Evolutionary conservation across 331 rosid genomes (phyloP), one percentile per base, ranked within the genome.

Genomic region (Cydonia oblonga): DNA sequence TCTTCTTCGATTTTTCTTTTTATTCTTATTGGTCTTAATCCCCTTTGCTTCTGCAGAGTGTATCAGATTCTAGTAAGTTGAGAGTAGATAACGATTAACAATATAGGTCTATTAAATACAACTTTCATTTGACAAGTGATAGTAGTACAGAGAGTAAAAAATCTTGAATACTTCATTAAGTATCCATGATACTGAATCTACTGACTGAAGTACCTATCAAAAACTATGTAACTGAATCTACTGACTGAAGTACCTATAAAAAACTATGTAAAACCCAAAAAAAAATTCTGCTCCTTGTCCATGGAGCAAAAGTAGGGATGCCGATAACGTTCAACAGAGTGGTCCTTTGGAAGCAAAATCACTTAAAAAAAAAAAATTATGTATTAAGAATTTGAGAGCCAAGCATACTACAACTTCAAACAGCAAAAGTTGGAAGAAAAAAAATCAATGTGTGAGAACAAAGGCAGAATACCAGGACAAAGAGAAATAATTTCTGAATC

Each of bases 1-100:
- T 82, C 86, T 81, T 74, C 91, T 85, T 57, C 96, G 88, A 69
- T 88, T 88, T 84, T 92, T 90, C 87, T 90, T 92, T 82, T 88
- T 92, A 77, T 77, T 88, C 79, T 88, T 92, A 76, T 87, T 80
- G 66, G 85, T 59, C 79, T 85, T 82, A 40, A 76, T 72, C 30
- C 83, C 95, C 75, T 86, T 92, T 63, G 88, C 70, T 71, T 88
- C 97, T 92, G 92, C 62, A 79, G 58, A 80, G 71, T 67, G 71
- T 54, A 84, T 61, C 77, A 74, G 33, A 24, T 64, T 64, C 6
- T 33, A 70, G 35, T 30, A 57, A 79, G 70, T 40, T 29, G 59
- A 23, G 68, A 70, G 38, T n/a, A 72, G 22, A 20, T 26, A 15
- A 24, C 20, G 4, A 14, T 1, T 54, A 75, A 58, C 77, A 74